Percentiles rank a stretch among this genome's conserved stretches.
These are phyloP conservation scores for Talaromyces sp. DNA, from an alignment of 2,329 filamentous ascomycete species.

Conservation along the genomic window DNA sequence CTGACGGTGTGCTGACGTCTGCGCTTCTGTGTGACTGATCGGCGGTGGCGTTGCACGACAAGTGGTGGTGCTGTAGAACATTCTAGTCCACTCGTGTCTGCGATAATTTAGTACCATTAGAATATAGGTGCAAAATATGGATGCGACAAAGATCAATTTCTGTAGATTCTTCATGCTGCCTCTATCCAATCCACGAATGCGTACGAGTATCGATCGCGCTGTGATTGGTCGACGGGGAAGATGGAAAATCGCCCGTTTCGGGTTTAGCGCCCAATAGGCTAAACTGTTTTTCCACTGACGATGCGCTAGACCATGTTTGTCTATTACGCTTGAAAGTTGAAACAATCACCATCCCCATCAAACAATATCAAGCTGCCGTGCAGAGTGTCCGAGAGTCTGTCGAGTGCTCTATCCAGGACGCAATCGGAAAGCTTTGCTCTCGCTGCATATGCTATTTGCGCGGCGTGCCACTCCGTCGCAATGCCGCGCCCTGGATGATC, in stretches of 20 bases:
- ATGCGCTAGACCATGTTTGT: neutral
- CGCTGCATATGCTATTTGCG: slow-evolving; percentile 7
- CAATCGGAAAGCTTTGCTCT: neutral
- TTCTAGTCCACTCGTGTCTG: neutral
- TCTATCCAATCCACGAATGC: too few species aligned
- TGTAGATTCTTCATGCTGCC: neutral
- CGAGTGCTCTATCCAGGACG: neutral
- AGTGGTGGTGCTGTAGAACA: neutral
- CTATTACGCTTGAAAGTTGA: neutral
- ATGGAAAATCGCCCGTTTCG: neutral
- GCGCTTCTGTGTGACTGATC: neutral
- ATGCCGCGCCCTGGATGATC: slow-evolving; percentile 10
- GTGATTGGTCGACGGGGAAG: neutral
- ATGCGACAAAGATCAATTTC: neutral
- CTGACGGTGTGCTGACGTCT: neutral
- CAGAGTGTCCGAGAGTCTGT: neutral
- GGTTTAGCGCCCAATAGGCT: neutral
- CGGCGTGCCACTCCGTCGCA: slow-evolving; percentile 2
- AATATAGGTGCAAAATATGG: neutral
- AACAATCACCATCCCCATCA: neutral
- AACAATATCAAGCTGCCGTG: neutral
- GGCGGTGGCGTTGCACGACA: neutral
- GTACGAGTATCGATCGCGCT: neutral
- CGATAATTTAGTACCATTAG: neutral
- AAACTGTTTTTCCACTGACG: neutral